Evolutionary conservation across 441 rosid species (phyloP).

Genomic region (Theobroma grandiflorum): DNA sequence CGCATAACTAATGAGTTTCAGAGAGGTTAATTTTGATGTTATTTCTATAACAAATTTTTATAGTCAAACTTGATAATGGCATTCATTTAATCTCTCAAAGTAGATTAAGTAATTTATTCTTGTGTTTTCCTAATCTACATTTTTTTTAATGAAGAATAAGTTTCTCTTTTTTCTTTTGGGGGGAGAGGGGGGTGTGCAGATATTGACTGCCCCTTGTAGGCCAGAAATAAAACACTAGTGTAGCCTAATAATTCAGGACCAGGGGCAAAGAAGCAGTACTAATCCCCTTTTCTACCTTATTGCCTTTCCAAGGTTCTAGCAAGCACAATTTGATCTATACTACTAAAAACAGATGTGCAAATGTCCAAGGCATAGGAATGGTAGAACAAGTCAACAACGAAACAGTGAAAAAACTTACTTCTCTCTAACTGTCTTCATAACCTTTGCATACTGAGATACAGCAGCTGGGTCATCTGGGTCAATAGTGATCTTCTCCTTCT

Average conservation of each 20-base stretch:
- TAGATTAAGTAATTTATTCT: constrained; percentile 4
- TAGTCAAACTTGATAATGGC: neutral
- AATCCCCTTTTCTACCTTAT: neutral
- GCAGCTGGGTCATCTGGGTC: constrained; percentile 93
- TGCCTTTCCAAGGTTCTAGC: neutral
- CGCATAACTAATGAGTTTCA: neutral
- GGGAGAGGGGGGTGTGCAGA: too few species aligned
- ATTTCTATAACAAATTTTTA: constrained; percentile 6
- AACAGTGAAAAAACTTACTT: constrained; percentile 57
- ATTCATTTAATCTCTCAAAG: neutral
- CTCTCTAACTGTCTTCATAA: constrained; percentile 91
- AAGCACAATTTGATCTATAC: neutral
- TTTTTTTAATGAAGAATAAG: too few species aligned
- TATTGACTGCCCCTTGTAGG: too few species aligned
- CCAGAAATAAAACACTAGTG: neutral
- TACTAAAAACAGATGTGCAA: neutral
- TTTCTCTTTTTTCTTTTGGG: too few species aligned
- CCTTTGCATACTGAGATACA: constrained; percentile 80
- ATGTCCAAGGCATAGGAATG: neutral
- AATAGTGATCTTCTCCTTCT: constrained; percentile 88
- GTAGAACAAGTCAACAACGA: constrained; percentile 4
- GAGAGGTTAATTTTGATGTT: neutral
- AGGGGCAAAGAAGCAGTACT: neutral
- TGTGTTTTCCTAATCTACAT: neutral
- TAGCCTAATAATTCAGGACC: neutral